Conservation (phyloP, 805 yeast genomes). For the Saturnispora galanensis region DNA sequence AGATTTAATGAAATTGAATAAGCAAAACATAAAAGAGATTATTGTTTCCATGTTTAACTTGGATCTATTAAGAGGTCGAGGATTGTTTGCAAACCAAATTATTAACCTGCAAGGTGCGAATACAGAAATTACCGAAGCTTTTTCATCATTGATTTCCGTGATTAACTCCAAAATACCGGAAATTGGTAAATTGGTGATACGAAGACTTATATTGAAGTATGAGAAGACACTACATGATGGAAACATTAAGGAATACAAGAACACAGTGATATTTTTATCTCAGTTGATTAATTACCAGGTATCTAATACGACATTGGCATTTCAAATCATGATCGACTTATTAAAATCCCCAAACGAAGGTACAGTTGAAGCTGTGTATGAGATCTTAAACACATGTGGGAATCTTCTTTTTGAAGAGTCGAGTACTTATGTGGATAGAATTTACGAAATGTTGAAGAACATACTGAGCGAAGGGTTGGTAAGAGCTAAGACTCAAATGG, state of each 20-base stretch:
- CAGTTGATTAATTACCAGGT: constrained; percentile 58
- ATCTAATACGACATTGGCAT: constrained; percentile 39
- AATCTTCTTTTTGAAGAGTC: constrained; percentile 34
- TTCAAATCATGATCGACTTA: constrained; percentile 44
- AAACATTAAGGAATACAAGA: constrained; percentile 34
- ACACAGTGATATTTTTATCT: constrained; percentile 43
- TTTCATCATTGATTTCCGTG: constrained; percentile 48
- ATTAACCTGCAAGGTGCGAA: constrained; percentile 44
- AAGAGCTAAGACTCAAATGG: constrained; percentile 32
- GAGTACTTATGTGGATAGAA: constrained; percentile 26
- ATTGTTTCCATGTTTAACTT: constrained; percentile 41
- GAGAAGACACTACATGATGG: constrained; percentile 40
- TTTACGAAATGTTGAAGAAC: constrained; percentile 49
- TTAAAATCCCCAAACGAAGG: constrained; percentile 38
- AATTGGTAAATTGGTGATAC: constrained; percentile 48
- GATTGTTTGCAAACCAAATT: constrained; percentile 46
- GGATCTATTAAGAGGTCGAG: constrained; percentile 54
- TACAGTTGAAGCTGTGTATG: constrained; percentile 45
- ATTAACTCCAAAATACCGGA: constrained; percentile 61
- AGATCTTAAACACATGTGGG: constrained; percentile 45
- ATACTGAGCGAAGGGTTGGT: constrained; percentile 48
- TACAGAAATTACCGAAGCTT: constrained; percentile 32
- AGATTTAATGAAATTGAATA: constrained; percentile 36
- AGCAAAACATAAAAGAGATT: constrained; percentile 37
- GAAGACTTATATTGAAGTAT: constrained; percentile 50